Base-by-base conservation (phyloP, 805 yeast genomes). In the Citeromyces matritensis region DNA sequence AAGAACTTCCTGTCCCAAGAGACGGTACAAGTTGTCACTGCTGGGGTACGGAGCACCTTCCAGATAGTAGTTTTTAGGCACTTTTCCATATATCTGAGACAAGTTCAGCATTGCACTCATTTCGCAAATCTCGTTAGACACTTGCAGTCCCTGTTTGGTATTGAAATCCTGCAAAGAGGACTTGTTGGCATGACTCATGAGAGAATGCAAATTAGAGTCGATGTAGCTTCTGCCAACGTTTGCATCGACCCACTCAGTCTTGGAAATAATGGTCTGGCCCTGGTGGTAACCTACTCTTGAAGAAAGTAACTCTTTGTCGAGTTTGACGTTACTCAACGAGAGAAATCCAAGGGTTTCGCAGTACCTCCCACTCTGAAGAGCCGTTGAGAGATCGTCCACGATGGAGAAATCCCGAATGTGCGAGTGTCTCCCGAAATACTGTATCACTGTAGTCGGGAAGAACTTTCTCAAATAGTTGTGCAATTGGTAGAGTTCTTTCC, bases 331-430 rank as follows among this genome's bases (percentile, higher is more conserved):
- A 37, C 64, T 58, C 14, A 84, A 55, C 15, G 93, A 71, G 9
- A 79, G 51, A 65, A 85, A 88, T 1, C 97, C 97, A n/a, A 81
- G 67, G 0, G 97, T 88, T 48, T 88, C 97, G 45, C 94, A 71
- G 48, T 81, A 88, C 31, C 95, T 60, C 0, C 97, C 97, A 47
- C 94, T 81, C 55, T 88, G 94, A n/a, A 88, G 52, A 0, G 77
- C 95, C 0, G 81, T 72, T 15, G 86, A 66, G 30, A 55, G 57
- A 2, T 59, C 54, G 45, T 88, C 97, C 31, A 74, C 59, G 3
- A 69, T 57, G 6, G 70, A 65, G 50, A 78, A 88, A 51, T 88
- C 97, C 38, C 97, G 61, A 10, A 88, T 73, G 48, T 88, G 97
- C 19, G 93, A 74, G 53, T 88, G 97, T 1, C 96, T 97, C 2